Evolutionary conservation across 306 rosid genomes (phyloP).

Genomic region (Adenanthera pavonina): DNA sequence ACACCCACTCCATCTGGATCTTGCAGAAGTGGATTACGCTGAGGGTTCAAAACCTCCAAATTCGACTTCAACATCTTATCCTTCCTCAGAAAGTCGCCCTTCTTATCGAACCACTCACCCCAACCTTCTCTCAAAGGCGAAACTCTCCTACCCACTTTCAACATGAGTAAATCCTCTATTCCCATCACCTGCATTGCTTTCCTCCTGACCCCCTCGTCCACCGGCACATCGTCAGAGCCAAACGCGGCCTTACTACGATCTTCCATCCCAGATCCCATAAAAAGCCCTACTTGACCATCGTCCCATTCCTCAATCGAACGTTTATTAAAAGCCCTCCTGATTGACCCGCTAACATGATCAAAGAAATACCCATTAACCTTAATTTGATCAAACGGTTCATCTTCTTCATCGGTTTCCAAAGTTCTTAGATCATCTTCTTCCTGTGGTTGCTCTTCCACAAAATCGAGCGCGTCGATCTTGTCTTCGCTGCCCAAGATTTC

Average conservation of each 20-base stretch:
- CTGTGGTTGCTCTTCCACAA: constrained; percentile 48
- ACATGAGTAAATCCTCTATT: constrained; percentile 79
- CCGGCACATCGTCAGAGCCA: constrained; percentile 84
- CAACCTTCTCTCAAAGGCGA: constrained; percentile 90
- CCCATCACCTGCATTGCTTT: constrained; percentile 56
- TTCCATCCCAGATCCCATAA: constrained; percentile 36
- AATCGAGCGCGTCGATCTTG: constrained; percentile 80
- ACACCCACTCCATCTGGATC: constrained; percentile 77
- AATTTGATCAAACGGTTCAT: constrained; percentile 49
- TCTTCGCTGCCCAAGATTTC: constrained; percentile 55
- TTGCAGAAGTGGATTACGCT: constrained; percentile 71
- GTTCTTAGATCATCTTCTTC: constrained; percentile 5
- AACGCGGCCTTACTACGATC: constrained; percentile 65
- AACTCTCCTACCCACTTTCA: constrained; percentile 63
- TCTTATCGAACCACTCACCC: constrained; percentile 94
- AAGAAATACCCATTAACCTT: constrained; percentile 60
- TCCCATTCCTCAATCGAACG: constrained; percentile 62
- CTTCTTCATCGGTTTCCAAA: constrained; percentile 63
- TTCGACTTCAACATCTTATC: constrained; percentile 83
- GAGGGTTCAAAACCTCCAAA: constrained; percentile 72
- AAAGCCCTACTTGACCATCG: constrained; percentile 49
- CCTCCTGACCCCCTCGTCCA: constrained; percentile 70
- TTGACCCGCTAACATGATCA: constrained; percentile 70
- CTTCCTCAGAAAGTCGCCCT: constrained; percentile 76
- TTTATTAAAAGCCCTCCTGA: constrained; percentile 57